A percentile compares a stretch with the other conserved stretches of the same genome.
Evolutionary conservation across 768 basidiomycete species (phyloP).

Genomic region (Lactarius hengduanensis): DNA sequence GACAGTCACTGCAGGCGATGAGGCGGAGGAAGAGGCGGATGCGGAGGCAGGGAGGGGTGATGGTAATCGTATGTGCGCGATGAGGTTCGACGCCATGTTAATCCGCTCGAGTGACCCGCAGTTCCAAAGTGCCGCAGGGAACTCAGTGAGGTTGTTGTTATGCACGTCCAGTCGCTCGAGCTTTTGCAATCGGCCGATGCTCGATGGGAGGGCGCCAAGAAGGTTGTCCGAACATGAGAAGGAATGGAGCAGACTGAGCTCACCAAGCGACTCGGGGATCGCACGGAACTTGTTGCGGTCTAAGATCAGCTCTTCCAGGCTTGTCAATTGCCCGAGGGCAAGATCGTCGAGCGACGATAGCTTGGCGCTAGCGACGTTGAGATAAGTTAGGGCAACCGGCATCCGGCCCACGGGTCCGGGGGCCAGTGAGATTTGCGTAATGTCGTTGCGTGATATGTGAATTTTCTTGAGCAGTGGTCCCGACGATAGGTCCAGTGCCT

Average conservation of each 20-base stretch:
- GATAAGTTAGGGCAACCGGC: slow-evolving; percentile 63
- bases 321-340: slow-evolving; percentile 67
- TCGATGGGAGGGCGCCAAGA: slow-evolving; percentile 69
- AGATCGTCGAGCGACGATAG: slow-evolving; percentile 78
- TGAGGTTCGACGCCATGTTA: slow-evolving; percentile 87
- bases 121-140: slow-evolving; percentile 80
- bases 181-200: slow-evolving; percentile 72
- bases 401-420: slow-evolving; percentile 45
- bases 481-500: slow-evolving; percentile 74
- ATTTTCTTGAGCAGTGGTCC: slow-evolving; percentile 65
- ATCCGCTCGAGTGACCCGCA: slow-evolving; percentile 69
- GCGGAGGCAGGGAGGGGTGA: slow-evolving; percentile 35
- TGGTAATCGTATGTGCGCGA: slow-evolving; percentile 71
- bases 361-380: slow-evolving; percentile 88
- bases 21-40: neutral
- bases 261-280: slow-evolving; percentile 81
- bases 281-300: slow-evolving; percentile 85
- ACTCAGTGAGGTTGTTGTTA: slow-evolving; percentile 79
- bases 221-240: slow-evolving; percentile 93
- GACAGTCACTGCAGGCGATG: neutral
- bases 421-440: slow-evolving; percentile 69
- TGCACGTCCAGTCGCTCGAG: slow-evolving; percentile 82
- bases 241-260: slow-evolving; percentile 63
- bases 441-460: slow-evolving; percentile 85
- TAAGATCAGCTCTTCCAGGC: slow-evolving; percentile 68